These are phyloP conservation scores for Wallacemonas sp. DNA, from an alignment of 208 protist genomes.

Conservation along the genomic window DNA sequence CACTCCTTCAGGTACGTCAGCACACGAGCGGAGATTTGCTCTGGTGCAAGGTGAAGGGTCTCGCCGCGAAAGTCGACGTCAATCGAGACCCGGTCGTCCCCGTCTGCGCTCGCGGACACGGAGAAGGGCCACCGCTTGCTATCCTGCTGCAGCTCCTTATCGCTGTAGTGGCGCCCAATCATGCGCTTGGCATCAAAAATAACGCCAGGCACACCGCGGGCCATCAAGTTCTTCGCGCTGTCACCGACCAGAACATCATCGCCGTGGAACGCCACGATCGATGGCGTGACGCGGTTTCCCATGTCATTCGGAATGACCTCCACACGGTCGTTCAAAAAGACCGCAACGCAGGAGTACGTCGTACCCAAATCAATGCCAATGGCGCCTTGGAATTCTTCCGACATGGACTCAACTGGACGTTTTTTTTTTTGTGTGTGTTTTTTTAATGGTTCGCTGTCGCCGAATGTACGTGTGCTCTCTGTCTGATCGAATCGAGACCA, in stretches of 20 bases:
- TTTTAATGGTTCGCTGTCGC: too few species aligned
- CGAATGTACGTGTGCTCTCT: too few species aligned
- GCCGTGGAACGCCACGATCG: slow-evolving; percentile 98
- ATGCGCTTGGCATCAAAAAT: slow-evolving; percentile 97
- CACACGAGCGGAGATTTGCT: slow-evolving; percentile 97
- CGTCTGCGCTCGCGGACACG: slow-evolving; percentile 62
- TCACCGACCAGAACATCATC: slow-evolving; percentile 96
- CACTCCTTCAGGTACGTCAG: slow-evolving; percentile 97
- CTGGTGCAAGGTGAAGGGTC: slow-evolving; percentile 85
- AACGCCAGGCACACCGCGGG: slow-evolving; percentile 89
- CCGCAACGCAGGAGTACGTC: slow-evolving; percentile 96
- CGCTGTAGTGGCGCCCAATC: slow-evolving; percentile 90
- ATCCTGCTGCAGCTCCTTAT: slow-evolving; percentile 90
- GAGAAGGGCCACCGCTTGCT: slow-evolving; percentile 95
- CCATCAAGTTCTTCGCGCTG: slow-evolving; percentile 92
- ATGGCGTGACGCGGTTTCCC: slow-evolving; percentile 99
- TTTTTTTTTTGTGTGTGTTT: slow-evolving; percentile 12
- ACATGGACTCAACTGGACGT: slow-evolving; percentile 7
- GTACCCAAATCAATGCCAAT: slow-evolving; percentile 96
- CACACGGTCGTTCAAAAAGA: slow-evolving; percentile 69
- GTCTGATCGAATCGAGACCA: too few species aligned
- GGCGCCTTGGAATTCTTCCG: slow-evolving; percentile 53
- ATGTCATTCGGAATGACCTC: slow-evolving; percentile 99
- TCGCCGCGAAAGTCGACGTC: slow-evolving; percentile 59
- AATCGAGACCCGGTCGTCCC: slow-evolving; percentile 44